Base-by-base conservation (phyloP, 129 eudicot species). In the Flaveria linearis region DNA sequence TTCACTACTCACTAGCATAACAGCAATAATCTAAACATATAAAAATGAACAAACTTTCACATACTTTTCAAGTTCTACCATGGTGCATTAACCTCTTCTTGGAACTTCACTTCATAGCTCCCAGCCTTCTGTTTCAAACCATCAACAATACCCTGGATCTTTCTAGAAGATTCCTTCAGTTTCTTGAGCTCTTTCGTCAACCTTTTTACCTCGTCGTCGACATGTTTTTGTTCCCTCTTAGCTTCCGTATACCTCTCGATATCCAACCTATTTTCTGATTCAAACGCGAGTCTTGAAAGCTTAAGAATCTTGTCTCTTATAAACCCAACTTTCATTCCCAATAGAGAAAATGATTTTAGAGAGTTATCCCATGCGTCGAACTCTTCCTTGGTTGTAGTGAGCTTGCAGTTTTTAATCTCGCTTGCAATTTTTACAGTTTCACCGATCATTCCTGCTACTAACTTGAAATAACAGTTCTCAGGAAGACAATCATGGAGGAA, bases 261-360 rank as follows among this genome's bases (percentile, higher is more conserved):
- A 13, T 85, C 90, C 26, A 30, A 22, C 11, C 17, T 74, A 28
- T 39, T 68, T 69, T 86, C 89, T 0, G 89, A 82, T 18, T 85
- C 87, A 49, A 77, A 63, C 12, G 84, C 81, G 12, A 88, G 76
- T 56, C 70, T 71, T 4, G 53, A 52, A 20, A 88, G 77, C 64
- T 46, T 64, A 2, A 49, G 68, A 33, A 90, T 61, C 25, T 85
- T 88, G 30, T 85, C 74, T 11, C 84, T 82, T 33, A 91, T 26
- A 70, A 91, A 88, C 57, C 83, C 88, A 50, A 86, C 91, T 51
- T 83, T 85, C 87, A 91, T 77, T 49, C 97, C 97, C 76, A 91
- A 58, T 57, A 83, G 84, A 66, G 84, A 87, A 79, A 88, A 88
- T 10, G 88, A 83, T 72, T 81, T 85, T 61, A 91, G 52, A 22